Base-by-base conservation (phyloP, 75 land plant species). In the Selaginella tamariscina region DNA sequence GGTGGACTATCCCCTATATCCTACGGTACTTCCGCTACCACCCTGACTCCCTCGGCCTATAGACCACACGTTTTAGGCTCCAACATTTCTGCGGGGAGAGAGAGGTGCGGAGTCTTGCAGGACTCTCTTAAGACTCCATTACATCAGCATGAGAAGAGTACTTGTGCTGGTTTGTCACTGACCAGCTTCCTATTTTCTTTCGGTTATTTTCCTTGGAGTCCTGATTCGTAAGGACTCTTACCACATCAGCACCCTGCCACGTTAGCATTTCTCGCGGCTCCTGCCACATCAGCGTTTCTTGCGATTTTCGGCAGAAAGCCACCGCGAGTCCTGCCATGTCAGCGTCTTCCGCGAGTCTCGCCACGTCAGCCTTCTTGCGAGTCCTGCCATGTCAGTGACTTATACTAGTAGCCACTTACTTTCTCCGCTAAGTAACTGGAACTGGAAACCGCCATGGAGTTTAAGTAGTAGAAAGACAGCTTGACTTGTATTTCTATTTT, bases 361-460 rank as follows among this genome's bases (percentile, higher is more conserved):
- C 49, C 49, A 39, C 49, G 49, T 39, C 49, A 39, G 49, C 49
- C n/a, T n/a, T n/a, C n/a, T n/a, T n/a, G n/a, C n/a, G n/a, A n/a
- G 49, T 39, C 49, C 49, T 39, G 49, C 49, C 49, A 39, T 15
- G 49, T 39, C 49, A 39, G 49, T 15, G 15, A 15, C 49, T 39
- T 5, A 15, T 39, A 15, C 49, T 15, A 15, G 49, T 39, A 39
- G 49, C 49, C 49, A 39, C 49, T 39, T 39, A 39, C 49, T 39
- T n/a, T n/a, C n/a, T n/a, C n/a, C n/a, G n/a, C n/a, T n/a, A n/a
- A n/a, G n/a, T n/a, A n/a, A n/a, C n/a, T 39, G 49, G 49, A 39
- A 39, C 15, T 39, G 49, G 49, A 39, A 39, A 15, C 49, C 15
- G 49, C 49, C 49, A 39, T 39, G 49, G 49, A 39, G 11, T 39